Base-by-base conservation (phyloP, 106 monocot species). In the Vanilla planifolia region DNA sequence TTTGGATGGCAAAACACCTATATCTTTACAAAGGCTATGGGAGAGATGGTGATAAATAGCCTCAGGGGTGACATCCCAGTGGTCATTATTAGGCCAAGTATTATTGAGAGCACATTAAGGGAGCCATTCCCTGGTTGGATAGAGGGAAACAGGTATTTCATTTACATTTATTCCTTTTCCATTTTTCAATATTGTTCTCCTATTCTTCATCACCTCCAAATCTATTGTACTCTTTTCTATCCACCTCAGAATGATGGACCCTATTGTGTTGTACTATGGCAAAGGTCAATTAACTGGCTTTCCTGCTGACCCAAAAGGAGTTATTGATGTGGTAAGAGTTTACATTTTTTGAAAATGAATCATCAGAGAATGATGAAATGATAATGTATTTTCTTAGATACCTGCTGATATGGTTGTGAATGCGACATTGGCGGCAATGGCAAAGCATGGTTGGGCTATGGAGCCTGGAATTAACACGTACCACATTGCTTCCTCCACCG, bases 51-150 rank as follows among this genome's bases (percentile, higher is more conserved):
- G 19, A 65, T 93, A 43, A 74, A 83, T 48, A 75, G 72, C 74
- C 72, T 77, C 72, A 71, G 82, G 45, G 94, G 83, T 21, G 75
- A 80, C 32, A 85, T 94, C 48, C 94, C 94, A 27, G 89, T 94
- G 7, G 82, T 89, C 14, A 83, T 61, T 21, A 78, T 94, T 28
- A 73, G 89, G 51, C 94, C 94, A 6, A 86, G 89, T 43, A 73
- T 89, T 24, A 80, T 94, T 4, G 89, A 89, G 30, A 94, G 89
- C 67, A 86, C 94, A 41, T 75, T 37, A n/a, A 75, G 47, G 59
- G 94, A 94, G 8, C 94, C 94, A 0, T 94, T 89, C 65, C 82
- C 89, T 16, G 94, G 94, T 25, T 94, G 94, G 94, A 94, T 94
- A 72, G 94, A 94, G 80, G 94, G 89, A 70, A 89, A 80, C 48